Percentiles rank a stretch among this genome's conserved stretches.
Evolutionary conservation across 1,284 basidiomycete species (phyloP).

Genomic region (Puccinia polysora): DNA sequence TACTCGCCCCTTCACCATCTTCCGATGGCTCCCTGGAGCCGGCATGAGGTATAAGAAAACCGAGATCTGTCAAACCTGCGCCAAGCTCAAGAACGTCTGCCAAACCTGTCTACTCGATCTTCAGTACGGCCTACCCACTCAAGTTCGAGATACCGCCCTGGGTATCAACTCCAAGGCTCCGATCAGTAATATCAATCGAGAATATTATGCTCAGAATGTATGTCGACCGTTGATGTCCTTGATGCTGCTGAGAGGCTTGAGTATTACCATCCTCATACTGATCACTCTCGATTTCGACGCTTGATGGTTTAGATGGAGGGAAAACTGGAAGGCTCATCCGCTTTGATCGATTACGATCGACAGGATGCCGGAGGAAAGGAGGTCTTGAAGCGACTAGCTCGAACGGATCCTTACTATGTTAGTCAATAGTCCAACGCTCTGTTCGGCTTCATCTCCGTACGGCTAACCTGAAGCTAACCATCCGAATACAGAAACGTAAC

Average conservation of each 20-base stretch:
- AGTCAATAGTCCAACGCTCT: neutral
- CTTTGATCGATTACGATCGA: slow-evolving; percentile 49
- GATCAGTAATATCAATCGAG: slow-evolving; percentile 85
- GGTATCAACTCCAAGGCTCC: slow-evolving; percentile 82
- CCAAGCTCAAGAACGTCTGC: slow-evolving; percentile 98
- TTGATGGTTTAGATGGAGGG: slow-evolving; percentile 41
- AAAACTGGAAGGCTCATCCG: slow-evolving; percentile 46
- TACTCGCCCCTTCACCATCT: slow-evolving; percentile 78
- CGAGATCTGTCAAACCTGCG: slow-evolving; percentile 96
- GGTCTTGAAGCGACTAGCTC: slow-evolving; percentile 86
- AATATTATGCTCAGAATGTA: slow-evolving; percentile 91
- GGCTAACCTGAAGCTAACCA: neutral
- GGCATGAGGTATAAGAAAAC: slow-evolving; percentile 95
- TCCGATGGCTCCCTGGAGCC: slow-evolving; percentile 91
- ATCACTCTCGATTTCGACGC: neutral
- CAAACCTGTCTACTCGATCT: slow-evolving; percentile 92
- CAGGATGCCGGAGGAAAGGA: slow-evolving; percentile 68
- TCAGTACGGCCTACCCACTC: slow-evolving; percentile 91
- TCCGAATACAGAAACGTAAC: slow-evolving; percentile 71
- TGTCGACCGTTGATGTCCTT: slow-evolving; percentile 53
- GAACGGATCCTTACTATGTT: slow-evolving; percentile 86
- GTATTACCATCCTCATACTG: neutral
- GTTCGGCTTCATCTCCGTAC: no score
- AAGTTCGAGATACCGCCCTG: slow-evolving; percentile 93
- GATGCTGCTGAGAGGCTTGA: neutral